Percentiles rank a stretch among this genome's conserved stretches.
These are phyloP conservation scores for Aspergillaceae sp. DNA, from an alignment of 2,329 filamentous ascomycete species.

Conservation along the genomic window DNA sequence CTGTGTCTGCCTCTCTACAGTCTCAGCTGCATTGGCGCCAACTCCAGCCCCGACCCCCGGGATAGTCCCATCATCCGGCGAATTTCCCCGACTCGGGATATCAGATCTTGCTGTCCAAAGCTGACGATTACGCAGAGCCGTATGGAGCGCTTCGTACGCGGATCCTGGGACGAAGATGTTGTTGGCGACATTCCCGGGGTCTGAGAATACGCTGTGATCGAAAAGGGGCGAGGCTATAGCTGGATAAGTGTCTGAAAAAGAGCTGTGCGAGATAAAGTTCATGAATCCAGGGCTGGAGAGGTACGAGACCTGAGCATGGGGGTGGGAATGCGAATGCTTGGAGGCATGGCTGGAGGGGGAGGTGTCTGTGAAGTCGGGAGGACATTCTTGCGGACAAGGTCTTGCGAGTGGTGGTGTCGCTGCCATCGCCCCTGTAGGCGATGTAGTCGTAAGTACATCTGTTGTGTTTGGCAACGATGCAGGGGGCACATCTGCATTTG, in stretches of 20 bases:
- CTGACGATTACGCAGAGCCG: slow-evolving; percentile 38
- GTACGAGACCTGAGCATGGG: not conserved
- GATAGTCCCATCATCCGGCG: slow-evolving; percentile 9
- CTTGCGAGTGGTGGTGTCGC: not conserved
- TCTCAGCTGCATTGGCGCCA: too few relatives aligned
- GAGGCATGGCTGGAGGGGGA: not conserved
- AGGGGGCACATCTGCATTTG: too few relatives aligned
- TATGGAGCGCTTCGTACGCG: slow-evolving; percentile 41
- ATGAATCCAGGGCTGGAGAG: not conserved
- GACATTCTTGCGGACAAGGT: too few relatives aligned
- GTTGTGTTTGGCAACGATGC: too few relatives aligned
- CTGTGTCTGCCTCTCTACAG: slow-evolving; percentile 4
- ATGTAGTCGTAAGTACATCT: not conserved
- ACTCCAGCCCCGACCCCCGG: slow-evolving; percentile 2
- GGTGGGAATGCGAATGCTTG: too few relatives aligned
- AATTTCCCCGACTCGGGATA: slow-evolving; percentile 24
- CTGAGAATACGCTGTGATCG: slow-evolving; percentile 17
- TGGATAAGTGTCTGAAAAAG: slow-evolving; percentile 6
- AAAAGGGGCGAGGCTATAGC: slow-evolving; percentile 16
- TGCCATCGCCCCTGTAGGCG: not conserved
- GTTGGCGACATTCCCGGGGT: slow-evolving; percentile 32
- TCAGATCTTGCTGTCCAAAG: slow-evolving; percentile 39
- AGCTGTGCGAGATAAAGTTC: not conserved
- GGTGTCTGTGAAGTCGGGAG: not conserved
- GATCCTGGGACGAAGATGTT: slow-evolving; percentile 43